A percentile compares a stretch with the other conserved stretches of the same genome.
Evolutionary conservation across 148 eudicot genomes (phyloP).

Genomic region (Dianthus caryophyllus): DNA sequence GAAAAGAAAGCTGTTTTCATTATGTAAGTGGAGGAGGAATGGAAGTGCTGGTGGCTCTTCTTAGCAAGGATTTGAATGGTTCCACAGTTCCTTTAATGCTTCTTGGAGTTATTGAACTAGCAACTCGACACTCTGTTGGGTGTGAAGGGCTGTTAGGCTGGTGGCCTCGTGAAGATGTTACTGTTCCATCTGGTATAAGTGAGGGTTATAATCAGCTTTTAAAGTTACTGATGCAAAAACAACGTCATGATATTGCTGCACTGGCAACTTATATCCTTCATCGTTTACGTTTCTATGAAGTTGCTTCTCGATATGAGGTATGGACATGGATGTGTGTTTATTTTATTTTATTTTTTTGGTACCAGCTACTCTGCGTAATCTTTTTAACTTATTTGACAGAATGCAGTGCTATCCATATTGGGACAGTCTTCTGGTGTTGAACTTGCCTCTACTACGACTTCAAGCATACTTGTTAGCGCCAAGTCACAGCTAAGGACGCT

Average conservation of each 20-base stretch:
- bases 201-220: conserved; percentile 81
- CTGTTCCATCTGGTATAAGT: conserved; percentile 64
- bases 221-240: conserved; percentile 75
- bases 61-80: conserved; percentile 43
- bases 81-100: conserved; percentile 54
- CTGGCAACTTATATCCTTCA: conserved; percentile 82
- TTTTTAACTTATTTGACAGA: conserved; percentile 40
- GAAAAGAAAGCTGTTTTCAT: conserved; percentile 85
- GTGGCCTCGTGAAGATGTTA: conserved; percentile 96
- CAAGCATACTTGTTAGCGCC: conserved; percentile 51
- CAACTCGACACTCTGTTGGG: conserved; percentile 75
- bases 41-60: conserved; percentile 59
- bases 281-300: conserved; percentile 86
- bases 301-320: conserved; percentile 93
- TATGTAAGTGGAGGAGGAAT: conserved; percentile 82
- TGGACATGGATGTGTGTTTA: conserved; percentile 17
- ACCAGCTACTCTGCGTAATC: conserved; percentile 6
- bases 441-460: conserved; percentile 28
- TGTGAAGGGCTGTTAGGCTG: conserved; percentile 98
- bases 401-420: conserved; percentile 63
- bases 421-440: conserved; percentile 44
- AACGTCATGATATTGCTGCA: conserved; percentile 80
- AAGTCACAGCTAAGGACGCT: conserved; percentile 75
- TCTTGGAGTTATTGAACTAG: conserved; percentile 89
- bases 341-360: no score